Base-by-base conservation (phyloP, 805 yeast species). In the Lipomyces yamadae region DNA sequence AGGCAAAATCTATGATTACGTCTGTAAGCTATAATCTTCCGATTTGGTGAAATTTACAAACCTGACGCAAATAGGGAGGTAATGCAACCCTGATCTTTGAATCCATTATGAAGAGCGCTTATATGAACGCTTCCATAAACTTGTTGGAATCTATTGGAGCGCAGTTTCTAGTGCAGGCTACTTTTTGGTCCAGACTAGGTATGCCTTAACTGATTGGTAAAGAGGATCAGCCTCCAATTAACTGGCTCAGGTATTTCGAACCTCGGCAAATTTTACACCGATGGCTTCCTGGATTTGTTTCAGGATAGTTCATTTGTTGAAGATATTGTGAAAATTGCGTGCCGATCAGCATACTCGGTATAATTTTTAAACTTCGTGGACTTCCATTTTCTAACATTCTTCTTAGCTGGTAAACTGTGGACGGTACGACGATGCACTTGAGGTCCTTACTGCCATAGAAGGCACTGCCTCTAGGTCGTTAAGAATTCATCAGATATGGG, bases 1-100 rank as follows among this genome's bases (percentile, higher is more conserved):
- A 89, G 72, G 85, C 89, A 0, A 75, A 84, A 35, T 15, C 60
- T 3, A 33, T 67, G 29, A 63, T 66, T 59, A n/a, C 42, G 7
- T 59, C 53, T 3, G 66, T 56, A 48, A 48, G 54, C 13, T 4
- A 50, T n/a, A 59, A 50, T 11, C 54, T 35, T 8, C 39, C 54
- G 15, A 42, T 52, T 30, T 45, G 15, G 48, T 32, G 35, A 39
- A n/a, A 18, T 33, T 29, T n/a, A 52, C 7, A 29, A 52, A 4
- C 55, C 32, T 11, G 15, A n/a, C 34, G 18, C 24, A 37, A 37
- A 34, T 52, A 61, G 66, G 66, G 66, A 34, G 59, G 39, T 24
- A 54, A 34, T 15, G 48, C 67, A 5, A 34, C 63, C 1, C 24
- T 42, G 45, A 48, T 68, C 4, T 33, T 63, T 39, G 71, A 68